Conservation (phyloP, 345 rosid species). For the Salix koriyanagi region DNA sequence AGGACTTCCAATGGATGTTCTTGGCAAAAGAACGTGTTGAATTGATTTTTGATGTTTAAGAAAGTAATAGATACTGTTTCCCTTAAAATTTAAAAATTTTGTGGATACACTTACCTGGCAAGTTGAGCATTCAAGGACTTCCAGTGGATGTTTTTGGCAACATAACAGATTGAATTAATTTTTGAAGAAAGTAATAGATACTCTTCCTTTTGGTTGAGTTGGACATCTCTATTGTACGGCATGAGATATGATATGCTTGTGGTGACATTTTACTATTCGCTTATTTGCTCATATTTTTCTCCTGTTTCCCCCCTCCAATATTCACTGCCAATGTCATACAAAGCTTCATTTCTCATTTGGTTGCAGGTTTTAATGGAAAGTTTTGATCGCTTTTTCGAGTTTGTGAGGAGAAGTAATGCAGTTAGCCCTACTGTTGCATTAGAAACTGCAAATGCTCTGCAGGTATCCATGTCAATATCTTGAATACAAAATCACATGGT, state of each 20-base stretch:
- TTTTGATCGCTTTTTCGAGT: conserved; percentile 79
- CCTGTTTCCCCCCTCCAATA: not conserved
- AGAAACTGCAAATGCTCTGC: conserved; percentile 96
- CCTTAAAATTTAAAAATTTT: not conserved
- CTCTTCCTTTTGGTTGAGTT: too few relatives aligned
- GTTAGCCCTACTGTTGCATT: conserved; percentile 88
- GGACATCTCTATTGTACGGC: too few relatives aligned
- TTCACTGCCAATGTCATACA: conserved; percentile 3
- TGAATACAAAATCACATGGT: not conserved
- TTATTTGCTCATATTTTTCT: not conserved
- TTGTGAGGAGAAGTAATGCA: conserved; percentile 91
- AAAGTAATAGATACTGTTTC: too few relatives aligned
- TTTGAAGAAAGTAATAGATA: too few relatives aligned
- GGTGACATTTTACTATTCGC: conserved; percentile 1
- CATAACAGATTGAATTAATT: too few relatives aligned
- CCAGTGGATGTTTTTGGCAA: too few relatives aligned
- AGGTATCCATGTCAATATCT: conserved; percentile 53
- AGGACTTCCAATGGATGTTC: too few relatives aligned
- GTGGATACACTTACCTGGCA: not conserved
- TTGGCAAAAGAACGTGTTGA: too few relatives aligned
- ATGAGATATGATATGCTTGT: not conserved
- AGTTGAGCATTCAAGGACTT: not conserved
- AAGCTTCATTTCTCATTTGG: conserved; percentile 13
- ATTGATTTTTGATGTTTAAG: too few relatives aligned
- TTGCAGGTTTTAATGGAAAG: conserved; percentile 86